These are phyloP conservation scores for Solanum rostratum DNA, from an alignment of 257 asterid species.

Conservation along the genomic window DNA sequence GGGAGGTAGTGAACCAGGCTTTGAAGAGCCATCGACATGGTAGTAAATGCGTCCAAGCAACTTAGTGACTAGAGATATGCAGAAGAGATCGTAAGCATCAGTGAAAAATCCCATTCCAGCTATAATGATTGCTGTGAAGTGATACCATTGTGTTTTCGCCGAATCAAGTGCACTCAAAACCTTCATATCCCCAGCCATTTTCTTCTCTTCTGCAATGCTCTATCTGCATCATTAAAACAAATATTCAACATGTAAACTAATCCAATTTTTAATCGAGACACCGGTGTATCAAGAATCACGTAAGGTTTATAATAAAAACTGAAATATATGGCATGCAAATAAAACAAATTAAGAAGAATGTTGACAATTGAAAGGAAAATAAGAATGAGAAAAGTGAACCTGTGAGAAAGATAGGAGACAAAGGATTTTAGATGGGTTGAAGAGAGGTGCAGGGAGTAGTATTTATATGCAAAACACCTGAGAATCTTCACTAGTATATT, in stretches of 20 bases:
- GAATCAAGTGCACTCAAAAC: too few species aligned
- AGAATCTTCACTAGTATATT: neutral
- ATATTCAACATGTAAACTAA: neutral
- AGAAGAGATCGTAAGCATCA: constrained; percentile 56
- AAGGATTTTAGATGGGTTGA: neutral
- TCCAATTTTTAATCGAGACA: too few species aligned
- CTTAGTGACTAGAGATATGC: constrained; percentile 56
- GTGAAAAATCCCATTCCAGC: constrained; percentile 75
- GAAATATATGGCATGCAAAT: too few species aligned
- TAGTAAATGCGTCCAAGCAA: constrained; percentile 58
- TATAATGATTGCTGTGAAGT: constrained; percentile 45
- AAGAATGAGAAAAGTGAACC: neutral
- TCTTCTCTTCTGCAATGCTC: neutral
- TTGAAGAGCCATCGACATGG: constrained; percentile 28
- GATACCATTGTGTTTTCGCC: constrained; percentile 64
- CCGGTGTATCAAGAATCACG: too few species aligned
- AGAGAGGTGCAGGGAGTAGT: neutral
- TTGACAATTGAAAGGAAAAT: too few species aligned
- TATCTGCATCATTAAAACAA: neutral
- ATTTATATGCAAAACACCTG: neutral
- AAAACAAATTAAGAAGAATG: too few species aligned
- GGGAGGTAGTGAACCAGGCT: constrained; percentile 54
- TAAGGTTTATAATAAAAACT: neutral
- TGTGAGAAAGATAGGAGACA: neutral
- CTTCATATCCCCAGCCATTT: too few species aligned